Percentiles rank a stretch among this genome's conserved stretches.
Conservation (phyloP, 176 grass and related monocot species). For the Triticum timopheevii region DNA sequence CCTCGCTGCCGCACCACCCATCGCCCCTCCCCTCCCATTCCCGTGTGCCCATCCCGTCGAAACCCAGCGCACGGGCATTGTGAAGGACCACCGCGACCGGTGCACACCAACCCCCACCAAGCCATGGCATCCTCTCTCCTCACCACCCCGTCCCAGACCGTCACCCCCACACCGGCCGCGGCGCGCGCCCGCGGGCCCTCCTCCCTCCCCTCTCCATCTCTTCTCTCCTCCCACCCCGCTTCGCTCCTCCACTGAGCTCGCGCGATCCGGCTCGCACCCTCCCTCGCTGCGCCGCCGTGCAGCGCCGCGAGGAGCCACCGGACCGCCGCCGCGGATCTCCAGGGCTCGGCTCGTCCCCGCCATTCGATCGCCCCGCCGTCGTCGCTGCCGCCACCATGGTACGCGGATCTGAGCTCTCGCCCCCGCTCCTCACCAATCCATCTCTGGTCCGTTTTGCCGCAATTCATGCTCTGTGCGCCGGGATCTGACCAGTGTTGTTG, state of each 20-base stretch:
- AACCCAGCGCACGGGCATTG: no score
- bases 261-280: slow-evolving; percentile 36
- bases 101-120: no score
- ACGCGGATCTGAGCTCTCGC: slow-evolving; percentile 40
- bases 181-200: no score
- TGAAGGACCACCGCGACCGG: no score
- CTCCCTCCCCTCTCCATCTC: not conserved
- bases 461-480: not conserved
- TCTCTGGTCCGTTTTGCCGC: not conserved
- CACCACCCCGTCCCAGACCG: no score
- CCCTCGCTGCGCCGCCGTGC: not conserved
- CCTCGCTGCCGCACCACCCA: no score
- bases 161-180: no score
- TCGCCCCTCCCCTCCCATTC: no score
- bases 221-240: not conserved
- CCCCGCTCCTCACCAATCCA: not conserved
- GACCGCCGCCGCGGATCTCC: slow-evolving; percentile 7
- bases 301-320: not conserved
- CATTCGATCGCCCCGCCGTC: not conserved
- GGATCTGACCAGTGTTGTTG: slow-evolving; percentile 77
- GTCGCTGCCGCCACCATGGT: slow-evolving; percentile 39
- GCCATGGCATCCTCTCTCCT: no score
- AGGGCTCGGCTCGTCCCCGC: not conserved
- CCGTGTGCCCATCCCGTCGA: no score
- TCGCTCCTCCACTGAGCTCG: slow-evolving; percentile 34